These are phyloP conservation scores for Geoglossum cookeanum DNA, from an alignment of 2,329 filamentous ascomycete species.

Conservation along the genomic window DNA sequence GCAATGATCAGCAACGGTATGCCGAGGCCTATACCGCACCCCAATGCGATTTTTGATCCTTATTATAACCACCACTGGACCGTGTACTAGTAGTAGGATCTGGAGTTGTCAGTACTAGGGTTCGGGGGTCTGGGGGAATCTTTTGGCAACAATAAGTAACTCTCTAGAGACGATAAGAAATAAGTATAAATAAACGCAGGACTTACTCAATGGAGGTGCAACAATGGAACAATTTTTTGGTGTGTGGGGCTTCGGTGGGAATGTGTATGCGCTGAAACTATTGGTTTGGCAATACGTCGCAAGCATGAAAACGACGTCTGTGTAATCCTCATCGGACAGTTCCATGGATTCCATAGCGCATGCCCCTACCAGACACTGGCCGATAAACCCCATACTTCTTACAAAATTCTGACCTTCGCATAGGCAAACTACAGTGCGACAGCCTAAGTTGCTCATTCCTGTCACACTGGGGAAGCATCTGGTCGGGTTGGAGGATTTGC, in stretches of 20 bases:
- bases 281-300: background rate
- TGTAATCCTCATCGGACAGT: background rate
- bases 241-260: background rate
- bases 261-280: background rate
- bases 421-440: background rate
- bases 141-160: background rate
- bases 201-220: background rate
- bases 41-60: background rate
- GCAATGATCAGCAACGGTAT: background rate
- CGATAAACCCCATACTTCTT: background rate
- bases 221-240: background rate
- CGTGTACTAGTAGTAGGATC: background rate
- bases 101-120: background rate
- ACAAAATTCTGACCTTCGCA: background rate
- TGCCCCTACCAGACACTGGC: background rate
- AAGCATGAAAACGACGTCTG: background rate
- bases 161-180: background rate
- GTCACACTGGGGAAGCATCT: background rate
- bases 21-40: background rate
- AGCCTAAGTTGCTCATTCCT: background rate
- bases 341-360: background rate
- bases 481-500: no score
- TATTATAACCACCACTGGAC: background rate
- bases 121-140: background rate
- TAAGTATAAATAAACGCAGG: background rate